A percentile compares a stretch with the other conserved stretches of the same genome.
phyloP scores from a whole-genome alignment of 352 stramenopile genomes.

The Peronosclerospora sorghi region DNA sequence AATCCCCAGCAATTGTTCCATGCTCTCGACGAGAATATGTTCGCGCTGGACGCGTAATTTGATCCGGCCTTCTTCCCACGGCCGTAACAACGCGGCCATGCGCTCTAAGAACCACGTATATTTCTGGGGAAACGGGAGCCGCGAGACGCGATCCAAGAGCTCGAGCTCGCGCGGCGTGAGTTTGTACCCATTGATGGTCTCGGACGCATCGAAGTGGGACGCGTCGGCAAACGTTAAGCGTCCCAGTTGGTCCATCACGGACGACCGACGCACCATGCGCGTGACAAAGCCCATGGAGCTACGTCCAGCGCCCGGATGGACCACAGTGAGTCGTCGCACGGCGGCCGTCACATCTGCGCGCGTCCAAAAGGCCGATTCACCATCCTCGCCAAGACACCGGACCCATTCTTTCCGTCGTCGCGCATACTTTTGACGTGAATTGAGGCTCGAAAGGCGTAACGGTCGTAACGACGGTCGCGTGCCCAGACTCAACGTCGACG shows the following conservation, averaged over 20 bases:
- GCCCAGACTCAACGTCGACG: slow-evolving; percentile 12
- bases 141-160: slow-evolving; percentile 50
- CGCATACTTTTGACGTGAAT: slow-evolving; percentile 65
- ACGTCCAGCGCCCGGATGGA: slow-evolving; percentile 7
- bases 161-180: slow-evolving; percentile 44
- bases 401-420: slow-evolving; percentile 77
- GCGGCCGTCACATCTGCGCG: slow-evolving; percentile 33
- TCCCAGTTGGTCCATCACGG: slow-evolving; percentile 35
- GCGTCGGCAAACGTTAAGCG: slow-evolving; percentile 59
- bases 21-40: slow-evolving; percentile 65
- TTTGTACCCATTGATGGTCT: slow-evolving; percentile 54
- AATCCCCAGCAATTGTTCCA: slow-evolving; percentile 73
- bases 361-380: slow-evolving; percentile 57
- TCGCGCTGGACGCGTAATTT: slow-evolving; percentile 68
- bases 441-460: slow-evolving; percentile 48
- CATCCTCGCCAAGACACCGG: slow-evolving; percentile 45
- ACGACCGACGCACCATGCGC: slow-evolving; percentile 48
- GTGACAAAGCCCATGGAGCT: slow-evolving; percentile 64
- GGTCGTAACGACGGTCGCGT: slow-evolving; percentile 11
- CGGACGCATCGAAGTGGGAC: slow-evolving; percentile 43
- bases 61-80: slow-evolving; percentile 75
- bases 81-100: slow-evolving; percentile 47
- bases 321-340: slow-evolving; percentile 17
- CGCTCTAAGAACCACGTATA: slow-evolving; percentile 79
- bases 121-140: slow-evolving; percentile 64